phyloP scores from a whole-genome alignment of 768 basidiomycete genomes.

The Lentinula detonsa region DNA sequence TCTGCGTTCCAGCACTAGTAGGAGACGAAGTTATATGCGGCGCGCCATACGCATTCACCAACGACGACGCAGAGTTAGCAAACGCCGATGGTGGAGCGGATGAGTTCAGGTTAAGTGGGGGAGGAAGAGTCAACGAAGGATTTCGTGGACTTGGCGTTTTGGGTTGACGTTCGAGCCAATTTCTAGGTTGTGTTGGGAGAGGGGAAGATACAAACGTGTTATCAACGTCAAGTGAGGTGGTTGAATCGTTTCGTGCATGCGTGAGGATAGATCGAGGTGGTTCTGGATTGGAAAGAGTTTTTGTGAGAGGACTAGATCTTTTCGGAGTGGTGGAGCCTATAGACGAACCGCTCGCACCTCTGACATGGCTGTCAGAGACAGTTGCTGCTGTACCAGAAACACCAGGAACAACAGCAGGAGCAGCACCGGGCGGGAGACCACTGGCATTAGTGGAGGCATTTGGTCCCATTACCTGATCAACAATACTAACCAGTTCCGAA shows the following conservation, averaged over 20 bases:
- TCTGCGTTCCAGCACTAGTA: neutral
- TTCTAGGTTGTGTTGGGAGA: neutral
- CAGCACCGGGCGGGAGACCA: slow-evolving; percentile 1
- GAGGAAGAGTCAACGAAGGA: neutral
- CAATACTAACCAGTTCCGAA: slow-evolving; percentile 32
- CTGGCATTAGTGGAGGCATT: neutral
- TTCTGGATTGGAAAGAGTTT: neutral
- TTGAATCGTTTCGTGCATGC: neutral
- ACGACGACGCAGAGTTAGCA: slow-evolving; percentile 1
- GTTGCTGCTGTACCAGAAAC: neutral
- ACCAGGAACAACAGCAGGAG: neutral
- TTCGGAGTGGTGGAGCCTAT: neutral
- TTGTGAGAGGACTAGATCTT: neutral
- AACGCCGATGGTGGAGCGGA: neutral
- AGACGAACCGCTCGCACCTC: neutral
- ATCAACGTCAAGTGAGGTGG: neutral
- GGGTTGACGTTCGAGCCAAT: slow-evolving; percentile 3
- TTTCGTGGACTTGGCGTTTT: slow-evolving; percentile 4
- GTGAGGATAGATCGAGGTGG: neutral
- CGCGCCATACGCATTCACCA: neutral
- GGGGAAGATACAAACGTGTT: neutral
- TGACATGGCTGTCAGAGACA: neutral
- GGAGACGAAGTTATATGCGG: neutral
- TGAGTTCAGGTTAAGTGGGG: neutral
- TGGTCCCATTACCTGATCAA: slow-evolving; percentile 46